Evolutionary conservation across 2,329 filamentous ascomycete species (phyloP), one percentile per base, ranked within the genome.

Genomic region (Ceratocystis eucalypticola): DNA sequence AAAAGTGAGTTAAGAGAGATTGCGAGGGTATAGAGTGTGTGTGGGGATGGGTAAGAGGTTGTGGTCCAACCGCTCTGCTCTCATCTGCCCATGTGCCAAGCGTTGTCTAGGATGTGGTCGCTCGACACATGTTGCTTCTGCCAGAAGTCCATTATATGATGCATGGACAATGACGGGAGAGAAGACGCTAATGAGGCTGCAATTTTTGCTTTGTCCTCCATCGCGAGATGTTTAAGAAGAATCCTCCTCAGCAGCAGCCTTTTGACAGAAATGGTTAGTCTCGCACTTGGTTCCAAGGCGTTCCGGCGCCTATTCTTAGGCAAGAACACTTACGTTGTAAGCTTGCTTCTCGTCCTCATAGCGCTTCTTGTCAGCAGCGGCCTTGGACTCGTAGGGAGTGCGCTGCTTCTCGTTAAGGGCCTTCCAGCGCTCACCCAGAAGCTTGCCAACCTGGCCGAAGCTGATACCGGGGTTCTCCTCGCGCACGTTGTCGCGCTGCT

Each of bases 351-450:
- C 91, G 72, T 96, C 90, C 78, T 97, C 93, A 76, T 97, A 99
- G 69, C 94, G 88, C 88, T 97, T 96, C 90, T 97, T 99, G 80
- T 99, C 94, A 70, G 88, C 82, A 64, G 89, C 90, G 75, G 94
- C 94, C 88, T 97, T 97, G 76, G 90, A 89, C 80, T 97, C 93
- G 74, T 97, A 99, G 10, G 94, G 94, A 70, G 83, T 80, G 73
- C 93, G 91, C 78, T 97, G 90, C 83, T 94, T 91, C 72, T 96
- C 91, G 78, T 84, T 89, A 71, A 99, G 83, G 68, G 87, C 89
- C 91, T 99, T 99, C 94, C 94, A 99, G 81, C 89, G 88, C 85
- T 96, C 92, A 79, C 94, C 94, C 69, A 99, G 91, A 74, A 94
- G 84, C 85, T 97, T 97, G 80, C 94, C 94, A 74, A 99, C 93